phyloP scores from a whole-genome alignment of 1,284 basidiomycete genomes.

The Athelia psychrophila region DNA sequence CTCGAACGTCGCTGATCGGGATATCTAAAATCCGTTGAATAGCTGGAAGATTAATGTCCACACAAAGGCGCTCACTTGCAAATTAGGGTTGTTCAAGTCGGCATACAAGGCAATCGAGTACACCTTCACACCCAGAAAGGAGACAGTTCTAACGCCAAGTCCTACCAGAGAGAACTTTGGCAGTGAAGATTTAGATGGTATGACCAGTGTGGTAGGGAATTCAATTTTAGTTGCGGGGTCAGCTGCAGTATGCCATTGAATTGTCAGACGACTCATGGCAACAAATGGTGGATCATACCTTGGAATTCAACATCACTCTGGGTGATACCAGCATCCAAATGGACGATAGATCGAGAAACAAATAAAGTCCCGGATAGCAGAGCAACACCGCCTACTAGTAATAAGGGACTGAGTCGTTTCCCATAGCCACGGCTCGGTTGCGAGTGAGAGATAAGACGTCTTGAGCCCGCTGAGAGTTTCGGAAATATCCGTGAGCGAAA shows the following conservation, averaged over 20 bases:
- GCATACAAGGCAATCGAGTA: conserved; percentile 88
- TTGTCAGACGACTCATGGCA: not conserved
- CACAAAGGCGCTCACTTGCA: conserved; percentile 39
- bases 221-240: conserved; percentile 71
- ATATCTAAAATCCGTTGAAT: conserved; percentile 21
- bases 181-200: conserved; percentile 58
- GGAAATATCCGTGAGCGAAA: too few relatives aligned
- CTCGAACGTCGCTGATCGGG: conserved; percentile 45
- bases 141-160: conserved; percentile 81
- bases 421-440: too few relatives aligned
- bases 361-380: not conserved
- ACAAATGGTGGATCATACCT: not conserved
- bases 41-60: conserved; percentile 3
- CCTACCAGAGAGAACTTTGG: conserved; percentile 72
- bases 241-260: not conserved
- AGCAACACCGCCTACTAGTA: not conserved
- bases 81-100: conserved; percentile 60
- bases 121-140: conserved; percentile 79
- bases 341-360: not conserved
- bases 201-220: conserved; percentile 62
- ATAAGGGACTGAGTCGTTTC: not conserved
- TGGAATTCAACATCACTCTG: not conserved
- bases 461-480: too few relatives aligned
- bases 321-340: not conserved
- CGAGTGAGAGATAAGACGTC: too few relatives aligned